Evolutionary conservation across 352 stramenopile species (phyloP), one percentile per base, ranked within the genome.

Genomic region (Halophytophthora polymorphica): DNA sequence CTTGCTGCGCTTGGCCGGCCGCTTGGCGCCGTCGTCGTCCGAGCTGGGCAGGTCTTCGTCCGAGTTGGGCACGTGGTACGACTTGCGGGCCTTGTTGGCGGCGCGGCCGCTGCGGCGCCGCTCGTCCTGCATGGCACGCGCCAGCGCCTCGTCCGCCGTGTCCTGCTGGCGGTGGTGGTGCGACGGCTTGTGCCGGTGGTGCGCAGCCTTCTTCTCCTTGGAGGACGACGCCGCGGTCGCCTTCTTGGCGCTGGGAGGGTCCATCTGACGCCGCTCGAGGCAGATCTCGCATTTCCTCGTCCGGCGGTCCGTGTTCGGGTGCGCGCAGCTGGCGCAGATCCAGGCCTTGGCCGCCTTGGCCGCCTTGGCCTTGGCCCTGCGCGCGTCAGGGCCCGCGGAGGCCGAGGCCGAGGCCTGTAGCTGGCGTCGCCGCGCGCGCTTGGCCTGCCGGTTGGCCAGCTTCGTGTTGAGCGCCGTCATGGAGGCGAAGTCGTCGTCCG

Each of bases 1-100:
- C 37, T 61, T 53, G 12, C 38, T 61, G 13, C 62, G 44, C 17
- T 52, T 61, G 17, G 45, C 53, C 44, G 60, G 61, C 40, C 61
- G 59, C 37, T 66, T 75, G 17, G 69, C 64, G n/a, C 66, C 65
- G 11, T 83, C 71, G 38, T 64, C 68, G 29, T 62, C 58, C 1
- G 66, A 71, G 22, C 56, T 70, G 19, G 65, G 79, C 2, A 88
- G 46, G 36, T 93, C 84, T 29, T 92, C 83, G 51, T 95, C 85
- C 39, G 83, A 95, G 51, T 86, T 78, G 6, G 77, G 83, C 7
- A 94, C 66, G 40, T 76, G 79, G 60, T 95, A 93, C 41, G 82
- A 88, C 42, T 87, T 89, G 21, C 70, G 61, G 48, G 81, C 84
- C 62, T 74, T 85, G 50, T 88, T 87, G 22, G 58, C 53, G 6